phyloP scores from a whole-genome alignment of 352 stramenopile genomes.

The Phytophthora agathidicida region DNA sequence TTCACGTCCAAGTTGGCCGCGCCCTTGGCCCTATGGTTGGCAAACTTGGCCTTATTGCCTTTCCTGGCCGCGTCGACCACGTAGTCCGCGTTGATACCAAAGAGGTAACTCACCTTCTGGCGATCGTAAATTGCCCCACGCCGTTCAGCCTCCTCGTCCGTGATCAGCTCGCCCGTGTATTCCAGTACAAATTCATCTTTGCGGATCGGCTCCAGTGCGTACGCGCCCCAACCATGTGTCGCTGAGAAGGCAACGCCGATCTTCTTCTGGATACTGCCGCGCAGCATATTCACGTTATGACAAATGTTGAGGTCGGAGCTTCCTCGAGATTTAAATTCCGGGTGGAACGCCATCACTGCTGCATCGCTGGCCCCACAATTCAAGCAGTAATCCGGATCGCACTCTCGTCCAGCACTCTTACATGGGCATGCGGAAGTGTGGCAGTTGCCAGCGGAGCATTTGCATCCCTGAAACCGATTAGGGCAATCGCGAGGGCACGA shows the following conservation, averaged over 20 bases:
- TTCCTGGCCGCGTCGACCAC: slow-evolving; percentile 92
- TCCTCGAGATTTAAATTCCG: slow-evolving; percentile 23
- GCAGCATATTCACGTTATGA: slow-evolving; percentile 68
- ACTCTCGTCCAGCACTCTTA: slow-evolving; percentile 58
- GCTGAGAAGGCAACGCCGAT: slow-evolving; percentile 70
- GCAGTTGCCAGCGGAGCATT: slow-evolving; percentile 59
- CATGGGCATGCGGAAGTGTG: slow-evolving; percentile 64
- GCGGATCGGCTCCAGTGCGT: slow-evolving; percentile 62
- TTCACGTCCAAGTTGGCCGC: slow-evolving; percentile 83
- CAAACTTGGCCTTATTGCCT: slow-evolving; percentile 95
- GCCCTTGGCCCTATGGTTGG: slow-evolving; percentile 73
- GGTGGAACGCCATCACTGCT: slow-evolving; percentile 53
- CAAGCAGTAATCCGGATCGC: slow-evolving; percentile 78
- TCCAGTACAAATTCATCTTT: slow-evolving; percentile 80
- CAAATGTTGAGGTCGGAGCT: slow-evolving; percentile 53
- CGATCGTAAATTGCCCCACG: slow-evolving; percentile 87
- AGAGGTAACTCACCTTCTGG: slow-evolving; percentile 86
- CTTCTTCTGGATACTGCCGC: slow-evolving; percentile 57
- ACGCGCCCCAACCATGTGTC: slow-evolving; percentile 77
- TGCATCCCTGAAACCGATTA: slow-evolving; percentile 73
- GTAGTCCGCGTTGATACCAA: slow-evolving; percentile 92
- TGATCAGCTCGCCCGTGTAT: slow-evolving; percentile 75
- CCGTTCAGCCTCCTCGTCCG: slow-evolving; percentile 78
- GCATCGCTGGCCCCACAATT: slow-evolving; percentile 69
- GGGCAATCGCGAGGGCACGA: slow-evolving; percentile 64